Percentiles rank a stretch among this genome's conserved stretches.
phyloP scores from a whole-genome alignment of 768 basidiomycete genomes.

The Russula griseocarnosa region DNA sequence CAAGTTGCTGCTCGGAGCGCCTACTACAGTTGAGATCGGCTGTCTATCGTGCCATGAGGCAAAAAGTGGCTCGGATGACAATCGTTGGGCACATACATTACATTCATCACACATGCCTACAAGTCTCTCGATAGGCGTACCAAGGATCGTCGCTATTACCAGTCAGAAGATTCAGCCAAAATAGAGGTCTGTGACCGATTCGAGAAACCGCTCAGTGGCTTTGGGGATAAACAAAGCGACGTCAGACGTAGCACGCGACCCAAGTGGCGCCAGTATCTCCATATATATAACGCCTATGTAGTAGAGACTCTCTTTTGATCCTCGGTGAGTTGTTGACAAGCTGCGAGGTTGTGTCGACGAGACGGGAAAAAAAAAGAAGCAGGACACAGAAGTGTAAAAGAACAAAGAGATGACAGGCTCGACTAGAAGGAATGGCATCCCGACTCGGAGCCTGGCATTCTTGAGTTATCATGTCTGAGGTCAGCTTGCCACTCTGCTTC shows the following conservation, averaged over 20 bases:
- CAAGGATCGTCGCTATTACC: background rate
- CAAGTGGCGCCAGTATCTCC: background rate
- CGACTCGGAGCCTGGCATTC: no score
- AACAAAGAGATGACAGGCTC: background rate
- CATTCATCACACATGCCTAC: background rate
- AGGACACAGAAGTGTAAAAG: background rate
- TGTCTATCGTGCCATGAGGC: background rate
- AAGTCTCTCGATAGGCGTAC: no score
- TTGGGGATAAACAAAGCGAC: background rate
- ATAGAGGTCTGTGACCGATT: background rate
- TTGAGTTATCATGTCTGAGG: background rate
- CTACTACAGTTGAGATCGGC: background rate
- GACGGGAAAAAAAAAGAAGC: background rate
- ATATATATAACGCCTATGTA: background rate
- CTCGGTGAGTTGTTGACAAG: background rate
- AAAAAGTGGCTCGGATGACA: background rate
- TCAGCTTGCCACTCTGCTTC: background rate
- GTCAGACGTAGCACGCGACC: background rate
- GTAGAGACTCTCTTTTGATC: background rate
- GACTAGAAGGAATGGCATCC: background rate
- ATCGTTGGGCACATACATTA: background rate
- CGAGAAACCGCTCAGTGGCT: background rate
- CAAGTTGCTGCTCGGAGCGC: background rate
- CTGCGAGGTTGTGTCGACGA: background rate
- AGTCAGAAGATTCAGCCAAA: background rate